Percentiles rank a stretch among this genome's conserved stretches.
Conservation (phyloP, 495 filamentous ascomycete species). For the Lasiosphaeriaceae sp. region DNA sequence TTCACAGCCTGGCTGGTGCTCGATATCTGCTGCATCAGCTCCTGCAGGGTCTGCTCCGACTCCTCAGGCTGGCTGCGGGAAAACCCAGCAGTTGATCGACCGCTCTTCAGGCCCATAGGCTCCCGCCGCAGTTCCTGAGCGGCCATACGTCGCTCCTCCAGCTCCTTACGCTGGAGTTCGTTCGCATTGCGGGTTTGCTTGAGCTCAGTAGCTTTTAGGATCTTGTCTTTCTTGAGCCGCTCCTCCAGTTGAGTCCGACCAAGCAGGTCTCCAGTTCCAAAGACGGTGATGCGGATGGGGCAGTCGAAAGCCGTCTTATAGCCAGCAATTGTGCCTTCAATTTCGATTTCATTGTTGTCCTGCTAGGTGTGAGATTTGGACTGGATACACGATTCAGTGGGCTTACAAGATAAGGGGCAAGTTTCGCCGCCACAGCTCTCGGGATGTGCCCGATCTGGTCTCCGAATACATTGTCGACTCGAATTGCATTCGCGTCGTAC, state of each 20-base stretch:
- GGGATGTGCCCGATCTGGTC: constrained; percentile 80
- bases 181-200: constrained; percentile 49
- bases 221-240: constrained; percentile 58
- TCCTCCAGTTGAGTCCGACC: constrained; percentile 50
- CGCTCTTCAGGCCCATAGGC: constrained; percentile 31
- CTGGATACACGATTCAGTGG: not conserved
- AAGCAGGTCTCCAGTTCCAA: constrained; percentile 56
- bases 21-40: constrained; percentile 48
- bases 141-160: constrained; percentile 24
- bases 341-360: constrained; percentile 42
- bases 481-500: constrained; percentile 77
- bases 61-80: constrained; percentile 28
- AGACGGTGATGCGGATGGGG: constrained; percentile 64
- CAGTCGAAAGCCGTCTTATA: constrained; percentile 62
- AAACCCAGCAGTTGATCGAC: constrained; percentile 31
- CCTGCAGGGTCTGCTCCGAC: constrained; percentile 47
- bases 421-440: constrained; percentile 56
- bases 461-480: constrained; percentile 73
- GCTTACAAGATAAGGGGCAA: constrained; percentile 63
- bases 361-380: constrained; percentile 4
- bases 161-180: constrained; percentile 36
- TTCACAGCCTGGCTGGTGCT: constrained; percentile 58
- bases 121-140: constrained; percentile 46
- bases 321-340: constrained; percentile 62
- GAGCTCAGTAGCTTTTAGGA: constrained; percentile 43